A percentile compares a stretch with the other conserved stretches of the same genome.
These are phyloP conservation scores for Xylariales sp. DNA, from an alignment of 2,329 filamentous ascomycete species.

Conservation along the genomic window DNA sequence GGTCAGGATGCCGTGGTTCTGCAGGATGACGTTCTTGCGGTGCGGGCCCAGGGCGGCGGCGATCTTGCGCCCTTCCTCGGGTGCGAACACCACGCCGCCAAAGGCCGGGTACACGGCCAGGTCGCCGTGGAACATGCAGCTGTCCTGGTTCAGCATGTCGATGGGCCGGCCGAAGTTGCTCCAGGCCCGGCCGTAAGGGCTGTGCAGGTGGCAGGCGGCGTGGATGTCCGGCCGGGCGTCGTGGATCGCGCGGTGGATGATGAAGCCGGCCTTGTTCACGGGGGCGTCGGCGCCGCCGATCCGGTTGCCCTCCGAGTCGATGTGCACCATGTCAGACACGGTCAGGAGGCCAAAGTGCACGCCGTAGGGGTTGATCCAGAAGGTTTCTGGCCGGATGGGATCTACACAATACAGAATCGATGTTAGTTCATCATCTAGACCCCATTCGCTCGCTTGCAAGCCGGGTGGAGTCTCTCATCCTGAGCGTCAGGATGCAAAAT, in stretches of 20 bases:
- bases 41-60: constrained; percentile 48
- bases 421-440: too few species aligned
- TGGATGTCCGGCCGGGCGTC: constrained; percentile 51
- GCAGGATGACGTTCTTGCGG: constrained; percentile 46
- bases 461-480: too few species aligned
- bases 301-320: constrained; percentile 54
- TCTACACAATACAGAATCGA: constrained; percentile 32
- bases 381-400: constrained; percentile 51
- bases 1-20: constrained; percentile 59
- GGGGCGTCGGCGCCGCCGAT: constrained; percentile 51
- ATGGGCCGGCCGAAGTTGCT: constrained; percentile 46
- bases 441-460: too few species aligned
- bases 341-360: constrained; percentile 59
- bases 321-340: constrained; percentile 57
- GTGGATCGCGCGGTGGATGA: constrained; percentile 54
- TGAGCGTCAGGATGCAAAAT: too few species aligned
- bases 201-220: constrained; percentile 55
- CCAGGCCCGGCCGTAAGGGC: constrained; percentile 53
- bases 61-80: constrained; percentile 50
- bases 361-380: constrained; percentile 65
- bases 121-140: constrained; percentile 49
- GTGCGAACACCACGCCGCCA: constrained; percentile 53
- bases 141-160: constrained; percentile 56
- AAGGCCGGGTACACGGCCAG: constrained; percentile 54
- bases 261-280: constrained; percentile 57